Evolutionary conservation across 805 yeast genomes (phyloP).

Genomic region (Pichia heedii): DNA sequence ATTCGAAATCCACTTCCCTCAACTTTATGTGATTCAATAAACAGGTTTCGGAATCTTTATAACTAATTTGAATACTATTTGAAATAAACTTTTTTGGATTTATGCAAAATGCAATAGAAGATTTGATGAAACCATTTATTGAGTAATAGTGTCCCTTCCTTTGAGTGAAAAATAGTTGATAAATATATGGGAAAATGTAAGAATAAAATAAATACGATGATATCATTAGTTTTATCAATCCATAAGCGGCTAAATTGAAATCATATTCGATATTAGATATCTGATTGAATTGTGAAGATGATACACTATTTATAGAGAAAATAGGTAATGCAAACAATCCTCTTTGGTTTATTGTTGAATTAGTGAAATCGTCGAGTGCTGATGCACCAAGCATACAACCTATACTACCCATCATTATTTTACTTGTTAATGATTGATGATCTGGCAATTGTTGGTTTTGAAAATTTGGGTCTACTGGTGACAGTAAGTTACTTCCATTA

Average conservation of each 20-base stretch:
- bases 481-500: conserved; percentile 8
- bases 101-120: background rate
- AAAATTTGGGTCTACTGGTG: conserved; percentile 8
- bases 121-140: background rate
- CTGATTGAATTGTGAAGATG: conserved; percentile 1
- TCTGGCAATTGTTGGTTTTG: conserved; percentile 8
- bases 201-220: conserved; percentile 16
- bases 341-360: conserved; percentile 22
- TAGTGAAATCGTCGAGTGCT: conserved; percentile 39
- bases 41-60: background rate
- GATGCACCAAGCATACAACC: conserved; percentile 58
- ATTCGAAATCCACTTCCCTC: background rate
- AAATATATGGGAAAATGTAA: conserved; percentile 15
- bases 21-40: background rate
- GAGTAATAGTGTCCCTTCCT: too few species aligned
- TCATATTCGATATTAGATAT: conserved; percentile 12
- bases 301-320: conserved; percentile 10
- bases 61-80: background rate
- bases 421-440: conserved; percentile 30
- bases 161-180: background rate
- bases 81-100: background rate
- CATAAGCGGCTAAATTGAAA: conserved; percentile 11
- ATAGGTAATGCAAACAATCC: conserved; percentile 26
- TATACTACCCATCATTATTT: conserved; percentile 53
- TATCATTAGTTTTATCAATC: conserved; percentile 20